Base-by-base conservation (phyloP, 2,329 filamentous ascomycete genomes). In the Venturia carpophila region DNA sequence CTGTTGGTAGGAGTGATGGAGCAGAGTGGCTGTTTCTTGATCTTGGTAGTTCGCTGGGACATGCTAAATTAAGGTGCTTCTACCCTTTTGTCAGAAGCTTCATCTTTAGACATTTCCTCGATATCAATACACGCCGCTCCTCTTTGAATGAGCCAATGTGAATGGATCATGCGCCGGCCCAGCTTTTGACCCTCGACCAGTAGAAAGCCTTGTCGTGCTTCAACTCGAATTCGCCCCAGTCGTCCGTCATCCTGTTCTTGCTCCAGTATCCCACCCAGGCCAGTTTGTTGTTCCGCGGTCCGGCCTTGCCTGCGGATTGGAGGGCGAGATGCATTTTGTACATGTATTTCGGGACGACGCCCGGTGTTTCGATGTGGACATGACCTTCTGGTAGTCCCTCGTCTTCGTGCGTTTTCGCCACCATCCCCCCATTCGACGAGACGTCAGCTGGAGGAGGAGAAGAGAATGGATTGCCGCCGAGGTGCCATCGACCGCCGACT, bases 261-360 rank as follows among this genome's bases (percentile, higher is more conserved):
- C 88, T 93, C 85, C 91, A 96, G 73, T 92, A 97, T 0, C 89
- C 88, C 71, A 89, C 88, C 93, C 94, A 99, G 0, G 80, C 78
- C 62, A 99, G 77, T 76, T 95, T 96, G 68, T 93, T 97, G 71
- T 95, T 96, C 73, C 86, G 85, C 0, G 86, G 79, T 1, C 80
- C 78, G 17, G 30, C 27, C 39, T 76, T 75, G 0, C 82, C 83
- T 68, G 87, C 84, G 68, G 82, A 86, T 0, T 85, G 84, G 39
- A 97, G 74, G 6, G 83, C 80, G 39, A 99, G 76, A 66, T 93
- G 87, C 84, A 97, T 88, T 58, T 88, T 84, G 74, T 94, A 96
- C 67, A 87, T 84, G 76, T 97, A 97, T 76, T 92, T 91, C 0
- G 82, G 76, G 17, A 84, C 84, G 0, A 87, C 87, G 21, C 92